Evolutionary conservation across 2,329 filamentous ascomycete genomes (phyloP).

Genomic region (Truncatella angustata): DNA sequence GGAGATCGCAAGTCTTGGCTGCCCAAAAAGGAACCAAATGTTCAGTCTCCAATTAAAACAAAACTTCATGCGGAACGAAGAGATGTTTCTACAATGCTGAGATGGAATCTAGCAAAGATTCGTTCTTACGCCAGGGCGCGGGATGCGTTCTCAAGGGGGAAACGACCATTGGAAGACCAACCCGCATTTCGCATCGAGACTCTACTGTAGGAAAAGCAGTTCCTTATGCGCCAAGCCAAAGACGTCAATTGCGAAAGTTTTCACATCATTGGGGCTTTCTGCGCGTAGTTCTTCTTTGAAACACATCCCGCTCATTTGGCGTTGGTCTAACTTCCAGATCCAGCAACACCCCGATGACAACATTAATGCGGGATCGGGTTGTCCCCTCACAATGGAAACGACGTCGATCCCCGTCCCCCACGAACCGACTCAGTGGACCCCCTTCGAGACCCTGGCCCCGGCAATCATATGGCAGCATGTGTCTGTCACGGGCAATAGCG

Average conservation of each 20-base stretch:
- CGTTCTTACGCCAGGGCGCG: too few relatives aligned
- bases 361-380: conserved; percentile 6
- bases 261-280: background rate
- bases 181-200: too few relatives aligned
- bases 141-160: too few relatives aligned
- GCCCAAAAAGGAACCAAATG: background rate
- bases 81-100: too few relatives aligned
- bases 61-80: too few relatives aligned
- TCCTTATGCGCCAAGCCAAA: too few relatives aligned
- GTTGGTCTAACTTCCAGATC: background rate
- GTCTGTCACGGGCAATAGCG: conserved; percentile 1
- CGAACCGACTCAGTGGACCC: background rate
- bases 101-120: too few relatives aligned
- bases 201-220: too few relatives aligned
- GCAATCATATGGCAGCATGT: background rate
- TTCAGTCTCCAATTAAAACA: background rate
- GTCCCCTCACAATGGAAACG: background rate
- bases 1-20: conserved; percentile 3
- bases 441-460: background rate
- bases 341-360: conserved; percentile 7
- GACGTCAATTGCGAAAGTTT: background rate
- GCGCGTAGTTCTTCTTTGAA: background rate
- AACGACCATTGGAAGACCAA: too few relatives aligned
- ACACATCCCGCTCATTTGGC: background rate
- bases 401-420: background rate